A percentile compares a stretch with the other conserved stretches of the same genome.
phyloP scores from a whole-genome alignment of 2,329 filamentous ascomycete genomes.

The Xenoacremonium recifei region DNA sequence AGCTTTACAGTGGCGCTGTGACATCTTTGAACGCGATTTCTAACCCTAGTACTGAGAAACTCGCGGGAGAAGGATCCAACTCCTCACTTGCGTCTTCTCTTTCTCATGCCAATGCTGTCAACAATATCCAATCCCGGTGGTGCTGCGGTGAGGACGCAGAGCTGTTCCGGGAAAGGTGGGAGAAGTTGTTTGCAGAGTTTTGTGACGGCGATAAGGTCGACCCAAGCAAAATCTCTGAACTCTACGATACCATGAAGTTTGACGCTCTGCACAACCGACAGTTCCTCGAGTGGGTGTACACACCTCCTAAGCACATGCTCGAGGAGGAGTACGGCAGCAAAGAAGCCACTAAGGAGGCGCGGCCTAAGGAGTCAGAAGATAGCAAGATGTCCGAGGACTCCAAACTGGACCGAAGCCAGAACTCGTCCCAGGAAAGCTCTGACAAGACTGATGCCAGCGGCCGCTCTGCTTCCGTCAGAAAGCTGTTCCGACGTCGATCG shows the following conservation, averaged over 20 bases:
- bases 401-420: slow-evolving; percentile 29
- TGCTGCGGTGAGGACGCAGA: slow-evolving; percentile 95
- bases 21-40: slow-evolving; percentile 60
- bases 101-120: slow-evolving; percentile 61
- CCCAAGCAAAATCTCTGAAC: slow-evolving; percentile 95
- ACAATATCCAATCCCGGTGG: slow-evolving; percentile 84
- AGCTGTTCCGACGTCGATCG: slow-evolving; percentile 60
- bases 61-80: slow-evolving; percentile 39
- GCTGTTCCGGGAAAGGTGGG: slow-evolving; percentile 94
- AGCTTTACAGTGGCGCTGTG: slow-evolving; percentile 67
- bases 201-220: slow-evolving; percentile 97
- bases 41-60: slow-evolving; percentile 48
- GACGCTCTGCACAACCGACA: slow-evolving; percentile 95
- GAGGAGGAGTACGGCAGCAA: slow-evolving; percentile 62
- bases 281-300: slow-evolving; percentile 97
- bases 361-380: slow-evolving; percentile 42
- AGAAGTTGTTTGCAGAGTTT: slow-evolving; percentile 96
- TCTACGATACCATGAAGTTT: slow-evolving; percentile 99
- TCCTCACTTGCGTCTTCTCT: slow-evolving; percentile 48
- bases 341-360: slow-evolving; percentile 40
- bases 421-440: slow-evolving; percentile 30
- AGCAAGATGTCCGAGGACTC: slow-evolving; percentile 36
- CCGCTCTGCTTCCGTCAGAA: slow-evolving; percentile 35
- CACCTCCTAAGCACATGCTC: slow-evolving; percentile 75
- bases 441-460: slow-evolving; percentile 41